Percentiles rank a stretch among this genome's conserved stretches.
Evolutionary conservation across 495 filamentous ascomycete genomes (phyloP).

Genomic region (Cenococcum geophilum): DNA sequence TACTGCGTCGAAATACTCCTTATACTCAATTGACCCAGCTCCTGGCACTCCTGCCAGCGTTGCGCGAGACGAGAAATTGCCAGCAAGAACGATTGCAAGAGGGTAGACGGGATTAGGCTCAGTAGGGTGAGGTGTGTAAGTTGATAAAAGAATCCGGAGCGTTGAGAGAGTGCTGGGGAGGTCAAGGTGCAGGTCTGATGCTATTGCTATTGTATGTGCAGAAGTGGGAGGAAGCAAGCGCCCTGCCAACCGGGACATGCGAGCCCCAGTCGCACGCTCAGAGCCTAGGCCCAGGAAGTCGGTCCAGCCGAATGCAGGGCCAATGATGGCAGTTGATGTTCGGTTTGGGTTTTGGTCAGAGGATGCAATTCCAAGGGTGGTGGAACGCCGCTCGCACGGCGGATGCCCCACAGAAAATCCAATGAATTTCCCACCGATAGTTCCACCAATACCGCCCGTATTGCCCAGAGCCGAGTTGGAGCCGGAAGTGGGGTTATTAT

Average conservation of each 20-base stretch:
- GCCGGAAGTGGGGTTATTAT: slow-evolving; percentile 56
- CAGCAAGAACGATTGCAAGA: slow-evolving; percentile 69
- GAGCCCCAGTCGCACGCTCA: slow-evolving; percentile 72
- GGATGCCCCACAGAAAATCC: slow-evolving; percentile 85
- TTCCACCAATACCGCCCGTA: slow-evolving; percentile 75
- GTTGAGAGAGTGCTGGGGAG: slow-evolving; percentile 69
- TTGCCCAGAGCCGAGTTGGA: slow-evolving; percentile 50
- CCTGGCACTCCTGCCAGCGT: slow-evolving; percentile 60
- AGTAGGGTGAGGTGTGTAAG: slow-evolving; percentile 50
- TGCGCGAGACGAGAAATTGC: slow-evolving; percentile 74
- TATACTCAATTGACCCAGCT: slow-evolving; percentile 80
- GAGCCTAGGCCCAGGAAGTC: slow-evolving; percentile 91
- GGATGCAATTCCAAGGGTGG: slow-evolving; percentile 62
- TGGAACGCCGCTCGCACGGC: slow-evolving; percentile 75
- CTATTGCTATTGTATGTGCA: slow-evolving; percentile 51
- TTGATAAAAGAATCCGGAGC: slow-evolving; percentile 62
- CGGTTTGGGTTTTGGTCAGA: slow-evolving; percentile 39
- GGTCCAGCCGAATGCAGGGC: slow-evolving; percentile 88
- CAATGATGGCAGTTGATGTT: slow-evolving; percentile 46
- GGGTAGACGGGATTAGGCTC: slow-evolving; percentile 60
- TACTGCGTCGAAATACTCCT: slow-evolving; percentile 85
- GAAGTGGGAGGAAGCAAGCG: slow-evolving; percentile 38
- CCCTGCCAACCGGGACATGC: slow-evolving; percentile 65
- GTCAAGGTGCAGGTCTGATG: slow-evolving; percentile 82
- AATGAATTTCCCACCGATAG: slow-evolving; percentile 82